Percentiles rank a stretch among this genome's conserved stretches.
phyloP scores from a whole-genome alignment of 352 stramenopile genomes.

The Albugo candida region DNA sequence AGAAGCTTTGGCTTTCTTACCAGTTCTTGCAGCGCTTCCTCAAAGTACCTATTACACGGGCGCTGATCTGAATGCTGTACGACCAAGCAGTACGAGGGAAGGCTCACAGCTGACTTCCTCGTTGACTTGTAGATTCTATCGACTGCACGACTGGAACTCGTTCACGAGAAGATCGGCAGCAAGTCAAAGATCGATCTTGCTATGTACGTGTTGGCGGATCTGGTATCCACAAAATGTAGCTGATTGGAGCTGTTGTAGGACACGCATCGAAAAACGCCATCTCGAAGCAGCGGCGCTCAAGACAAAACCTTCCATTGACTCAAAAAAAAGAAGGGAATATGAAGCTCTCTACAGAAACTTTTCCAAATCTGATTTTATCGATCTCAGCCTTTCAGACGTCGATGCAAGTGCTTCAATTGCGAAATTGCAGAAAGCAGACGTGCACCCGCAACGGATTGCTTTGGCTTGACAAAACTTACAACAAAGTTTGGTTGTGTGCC shows the following conservation, averaged over 20 bases:
- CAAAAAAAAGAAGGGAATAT: conserved; percentile 31
- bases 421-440: too few relatives aligned
- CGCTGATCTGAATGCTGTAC: conserved; percentile 84
- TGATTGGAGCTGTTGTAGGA: conserved; percentile 4
- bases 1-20: conserved; percentile 48
- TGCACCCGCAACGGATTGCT: too few relatives aligned
- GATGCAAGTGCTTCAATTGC: too few relatives aligned
- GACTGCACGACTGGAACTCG: conserved; percentile 84
- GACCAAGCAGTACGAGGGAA: conserved; percentile 1
- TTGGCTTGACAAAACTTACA: too few relatives aligned
- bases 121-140: conserved; percentile 56
- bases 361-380: conserved; percentile 16
- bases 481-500: too few relatives aligned
- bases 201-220: not conserved
- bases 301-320: conserved; percentile 51
- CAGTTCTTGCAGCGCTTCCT: conserved; percentile 37
- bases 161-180: conserved; percentile 76
- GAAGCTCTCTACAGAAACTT: conserved; percentile 52
- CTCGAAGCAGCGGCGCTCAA: conserved; percentile 39
- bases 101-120: not conserved
- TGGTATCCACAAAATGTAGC: not conserved
- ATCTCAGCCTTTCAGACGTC: too few relatives aligned
- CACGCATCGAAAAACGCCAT: conserved; percentile 29
- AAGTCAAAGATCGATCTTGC: conserved; percentile 4
- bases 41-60: conserved; percentile 77